Conservation (phyloP, 495 filamentous ascomycete species). For the Annulohypoxylon moriforme region DNA sequence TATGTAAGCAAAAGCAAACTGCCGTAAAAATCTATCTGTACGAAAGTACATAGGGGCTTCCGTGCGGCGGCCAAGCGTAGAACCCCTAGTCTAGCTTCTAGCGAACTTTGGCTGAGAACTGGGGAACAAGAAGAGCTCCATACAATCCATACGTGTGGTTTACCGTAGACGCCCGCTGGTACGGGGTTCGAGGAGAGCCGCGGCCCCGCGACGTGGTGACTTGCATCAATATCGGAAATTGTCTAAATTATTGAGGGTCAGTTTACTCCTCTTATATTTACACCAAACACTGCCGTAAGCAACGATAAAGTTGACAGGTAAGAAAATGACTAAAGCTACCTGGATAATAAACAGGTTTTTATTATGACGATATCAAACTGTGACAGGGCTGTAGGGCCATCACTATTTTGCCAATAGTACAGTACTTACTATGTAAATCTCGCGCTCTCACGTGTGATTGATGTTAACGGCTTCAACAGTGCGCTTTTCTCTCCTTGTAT, state of each 20-base stretch:
- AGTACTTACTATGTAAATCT: background rate
- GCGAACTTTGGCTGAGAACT: constrained; percentile 26
- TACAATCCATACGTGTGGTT: constrained; percentile 7
- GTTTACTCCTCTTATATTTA: constrained; percentile 30
- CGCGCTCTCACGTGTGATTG: background rate
- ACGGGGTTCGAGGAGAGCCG: constrained; percentile 13
- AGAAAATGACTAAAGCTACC: background rate
- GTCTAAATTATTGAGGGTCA: constrained; percentile 30
- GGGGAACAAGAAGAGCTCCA: constrained; percentile 10
- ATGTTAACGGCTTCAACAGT: background rate
- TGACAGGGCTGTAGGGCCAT: background rate
- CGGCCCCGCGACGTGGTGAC: constrained; percentile 21
- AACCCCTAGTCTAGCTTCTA: constrained; percentile 17
- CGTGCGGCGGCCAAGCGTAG: constrained; percentile 28
- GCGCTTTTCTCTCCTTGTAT: background rate
- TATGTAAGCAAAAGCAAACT: constrained; percentile 14
- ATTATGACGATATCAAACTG: background rate
- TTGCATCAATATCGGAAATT: constrained; percentile 32
- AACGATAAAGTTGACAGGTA: background rate
- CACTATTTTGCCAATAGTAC: constrained; percentile 1
- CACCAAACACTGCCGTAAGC: background rate
- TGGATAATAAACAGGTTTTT: background rate
- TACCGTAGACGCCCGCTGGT: background rate
- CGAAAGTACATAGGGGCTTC: constrained; percentile 16
- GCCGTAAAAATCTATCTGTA: background rate